Conservation (phyloP, 768 basidiomycete genomes). For the Amanita thiersii region DNA sequence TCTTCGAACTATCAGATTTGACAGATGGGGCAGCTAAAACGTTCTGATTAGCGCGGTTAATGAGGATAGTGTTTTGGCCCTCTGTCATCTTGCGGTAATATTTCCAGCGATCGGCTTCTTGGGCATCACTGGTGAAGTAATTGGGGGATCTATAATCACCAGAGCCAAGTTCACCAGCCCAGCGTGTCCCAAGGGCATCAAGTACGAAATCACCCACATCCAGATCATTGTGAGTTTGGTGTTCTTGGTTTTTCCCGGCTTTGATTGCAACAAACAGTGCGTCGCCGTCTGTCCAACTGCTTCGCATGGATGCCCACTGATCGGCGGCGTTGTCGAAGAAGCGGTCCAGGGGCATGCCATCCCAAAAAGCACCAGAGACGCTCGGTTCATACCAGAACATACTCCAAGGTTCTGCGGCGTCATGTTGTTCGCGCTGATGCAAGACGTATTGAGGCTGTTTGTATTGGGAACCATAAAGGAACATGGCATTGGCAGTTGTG, state of each 20-base stretch:
- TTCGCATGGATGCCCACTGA: slow-evolving; percentile 89
- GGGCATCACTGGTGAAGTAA: slow-evolving; percentile 75
- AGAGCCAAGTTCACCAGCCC: slow-evolving; percentile 92
- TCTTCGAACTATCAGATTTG: slow-evolving; percentile 42
- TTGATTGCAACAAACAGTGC: slow-evolving; percentile 87
- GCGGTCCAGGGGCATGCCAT: slow-evolving; percentile 71
- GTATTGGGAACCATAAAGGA: slow-evolving; percentile 69
- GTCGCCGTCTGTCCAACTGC: slow-evolving; percentile 83
- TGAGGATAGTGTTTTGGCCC: slow-evolving; percentile 91
- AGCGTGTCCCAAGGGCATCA: slow-evolving; percentile 88
- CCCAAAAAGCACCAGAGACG: slow-evolving; percentile 87
- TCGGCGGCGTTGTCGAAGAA: slow-evolving; percentile 67
- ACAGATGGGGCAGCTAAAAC: slow-evolving; percentile 58
- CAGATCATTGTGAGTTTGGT: slow-evolving; percentile 93
- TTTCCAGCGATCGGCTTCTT: slow-evolving; percentile 68
- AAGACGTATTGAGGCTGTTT: slow-evolving; percentile 68
- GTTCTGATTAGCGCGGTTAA: slow-evolving; percentile 72
- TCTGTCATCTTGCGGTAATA: slow-evolving; percentile 97
- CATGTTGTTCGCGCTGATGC: slow-evolving; percentile 85
- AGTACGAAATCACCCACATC: slow-evolving; percentile 94
- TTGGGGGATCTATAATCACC: slow-evolving; percentile 66
- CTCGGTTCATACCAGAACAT: slow-evolving; percentile 93
- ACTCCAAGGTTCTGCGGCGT: slow-evolving; percentile 76
- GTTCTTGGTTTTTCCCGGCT: slow-evolving; percentile 69
- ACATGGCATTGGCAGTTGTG: slow-evolving; percentile 82